phyloP scores from a whole-genome alignment of 345 rosid genomes.

The Excoecaria agallocha region DNA sequence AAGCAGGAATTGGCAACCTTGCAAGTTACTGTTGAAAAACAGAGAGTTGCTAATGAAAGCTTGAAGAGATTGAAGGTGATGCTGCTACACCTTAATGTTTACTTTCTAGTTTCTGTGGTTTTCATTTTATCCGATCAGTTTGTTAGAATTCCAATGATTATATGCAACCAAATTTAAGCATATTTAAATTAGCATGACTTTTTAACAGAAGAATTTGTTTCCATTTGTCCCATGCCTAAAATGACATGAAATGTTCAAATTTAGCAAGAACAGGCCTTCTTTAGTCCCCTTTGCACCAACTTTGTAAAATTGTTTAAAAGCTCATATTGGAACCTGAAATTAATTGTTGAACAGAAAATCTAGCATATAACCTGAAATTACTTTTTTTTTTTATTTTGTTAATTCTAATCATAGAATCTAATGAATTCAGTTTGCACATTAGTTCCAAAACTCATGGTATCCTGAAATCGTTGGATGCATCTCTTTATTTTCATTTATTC shows the following conservation, averaged over 20 bases:
- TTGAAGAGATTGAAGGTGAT: slow-evolving; percentile 64
- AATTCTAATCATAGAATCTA: not conserved
- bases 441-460: not conserved
- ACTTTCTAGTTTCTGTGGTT: not conserved
- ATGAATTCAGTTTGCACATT: not conserved
- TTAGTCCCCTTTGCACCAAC: not conserved
- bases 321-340: not conserved
- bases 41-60: slow-evolving; percentile 47
- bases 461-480: not conserved
- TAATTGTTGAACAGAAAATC: not conserved
- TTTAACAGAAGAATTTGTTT: too few relatives aligned
- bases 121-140: not conserved
- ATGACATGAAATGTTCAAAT: not conserved
- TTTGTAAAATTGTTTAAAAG: not conserved
- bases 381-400: not conserved
- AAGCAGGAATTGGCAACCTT: slow-evolving; percentile 54
- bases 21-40: slow-evolving; percentile 42
- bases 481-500: not conserved
- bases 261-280: not conserved
- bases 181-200: not conserved
- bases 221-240: not conserved
- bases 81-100: not conserved
- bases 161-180: too few relatives aligned
- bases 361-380: not conserved
- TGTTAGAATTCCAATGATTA: not conserved